Percentiles rank a stretch among this genome's conserved stretches.
phyloP scores from a whole-genome alignment of 2,329 filamentous ascomycete species.

The Rhytidhysteron rufulum region DNA sequence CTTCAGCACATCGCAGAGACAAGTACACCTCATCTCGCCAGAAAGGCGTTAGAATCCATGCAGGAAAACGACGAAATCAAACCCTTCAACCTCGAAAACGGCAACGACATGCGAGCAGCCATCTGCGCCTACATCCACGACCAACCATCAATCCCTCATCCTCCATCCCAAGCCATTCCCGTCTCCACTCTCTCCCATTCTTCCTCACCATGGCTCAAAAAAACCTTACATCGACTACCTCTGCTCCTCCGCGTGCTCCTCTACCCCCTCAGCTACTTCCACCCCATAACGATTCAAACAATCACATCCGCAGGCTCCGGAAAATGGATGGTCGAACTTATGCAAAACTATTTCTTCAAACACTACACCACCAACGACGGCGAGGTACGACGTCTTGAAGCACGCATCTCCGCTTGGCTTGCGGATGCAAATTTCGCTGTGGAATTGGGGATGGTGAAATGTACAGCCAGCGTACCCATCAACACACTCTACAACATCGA shows the following conservation, averaged over 20 bases:
- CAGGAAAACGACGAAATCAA: conserved; percentile 24
- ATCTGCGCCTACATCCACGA: conserved; percentile 48
- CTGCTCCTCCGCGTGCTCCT: conserved; percentile 48
- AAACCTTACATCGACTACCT: conserved; percentile 48
- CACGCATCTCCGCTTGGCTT: conserved; percentile 48
- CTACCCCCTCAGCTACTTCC: conserved; percentile 50
- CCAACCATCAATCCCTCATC: conserved; percentile 48
- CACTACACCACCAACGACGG: conserved; percentile 42
- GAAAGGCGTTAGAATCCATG: conserved; percentile 19
- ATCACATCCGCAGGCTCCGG: conserved; percentile 50
- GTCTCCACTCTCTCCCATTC: conserved; percentile 48
- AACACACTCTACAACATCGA: conserved; percentile 48
- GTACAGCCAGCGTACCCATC: conserved; percentile 47
- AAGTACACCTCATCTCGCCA: conserved; percentile 25
- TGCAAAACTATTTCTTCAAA: conserved; percentile 49
- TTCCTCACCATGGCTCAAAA: conserved; percentile 37
- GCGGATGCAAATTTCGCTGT: conserved; percentile 52
- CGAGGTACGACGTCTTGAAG: conserved; percentile 45
- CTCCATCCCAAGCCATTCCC: conserved; percentile 46
- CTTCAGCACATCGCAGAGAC: conserved; percentile 31
- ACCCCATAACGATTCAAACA: conserved; percentile 49
- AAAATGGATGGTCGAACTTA: conserved; percentile 46
- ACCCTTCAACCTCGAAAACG: conserved; percentile 36
- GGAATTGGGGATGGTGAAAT: conserved; percentile 43
- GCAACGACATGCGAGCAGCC: conserved; percentile 46